These are phyloP conservation scores for Colletotrichum sp. DNA, from an alignment of 2,329 filamentous ascomycete species.

Conservation along the genomic window DNA sequence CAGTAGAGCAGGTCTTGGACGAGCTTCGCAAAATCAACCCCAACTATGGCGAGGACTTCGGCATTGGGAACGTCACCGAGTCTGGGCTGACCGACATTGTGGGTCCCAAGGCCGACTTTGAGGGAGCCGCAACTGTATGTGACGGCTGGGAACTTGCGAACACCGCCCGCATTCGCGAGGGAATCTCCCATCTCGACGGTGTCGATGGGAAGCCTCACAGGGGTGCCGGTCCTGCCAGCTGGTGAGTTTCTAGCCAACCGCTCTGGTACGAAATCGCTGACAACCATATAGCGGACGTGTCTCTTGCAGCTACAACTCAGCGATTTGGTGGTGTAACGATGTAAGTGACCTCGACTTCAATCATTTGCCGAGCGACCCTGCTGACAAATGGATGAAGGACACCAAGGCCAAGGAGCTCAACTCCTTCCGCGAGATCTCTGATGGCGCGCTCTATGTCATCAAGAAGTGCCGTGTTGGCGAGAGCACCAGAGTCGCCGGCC, in stretches of 20 bases:
- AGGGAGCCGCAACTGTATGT: not conserved
- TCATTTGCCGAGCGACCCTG: not conserved
- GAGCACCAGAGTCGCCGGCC: not conserved
- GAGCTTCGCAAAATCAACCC: slow-evolving; percentile 11
- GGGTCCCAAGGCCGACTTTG: not conserved
- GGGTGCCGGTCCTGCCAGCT: slow-evolving; percentile 15
- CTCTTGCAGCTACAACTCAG: slow-evolving; percentile 19
- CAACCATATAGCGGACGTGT: not conserved
- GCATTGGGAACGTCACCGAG: not conserved
- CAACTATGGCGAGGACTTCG: not conserved
- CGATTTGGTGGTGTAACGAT: slow-evolving; percentile 30
- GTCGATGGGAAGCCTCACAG: slow-evolving; percentile 16
- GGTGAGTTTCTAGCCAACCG: not conserved
- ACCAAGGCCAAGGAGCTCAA: not conserved
- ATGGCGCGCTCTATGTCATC: not conserved
- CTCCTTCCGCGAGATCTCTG: not conserved
- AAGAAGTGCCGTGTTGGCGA: not conserved
- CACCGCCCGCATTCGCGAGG: not conserved
- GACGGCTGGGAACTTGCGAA: slow-evolving; percentile 4
- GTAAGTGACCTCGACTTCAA: not conserved
- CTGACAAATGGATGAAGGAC: not conserved
- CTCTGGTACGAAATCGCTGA: not conserved
- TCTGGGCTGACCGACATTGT: not conserved
- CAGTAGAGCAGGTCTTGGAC: slow-evolving; percentile 10
- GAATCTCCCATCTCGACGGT: slow-evolving; percentile 11